These are phyloP conservation scores for Periconia sp. DNA, from an alignment of 2,329 filamentous ascomycete genomes.

Conservation along the genomic window DNA sequence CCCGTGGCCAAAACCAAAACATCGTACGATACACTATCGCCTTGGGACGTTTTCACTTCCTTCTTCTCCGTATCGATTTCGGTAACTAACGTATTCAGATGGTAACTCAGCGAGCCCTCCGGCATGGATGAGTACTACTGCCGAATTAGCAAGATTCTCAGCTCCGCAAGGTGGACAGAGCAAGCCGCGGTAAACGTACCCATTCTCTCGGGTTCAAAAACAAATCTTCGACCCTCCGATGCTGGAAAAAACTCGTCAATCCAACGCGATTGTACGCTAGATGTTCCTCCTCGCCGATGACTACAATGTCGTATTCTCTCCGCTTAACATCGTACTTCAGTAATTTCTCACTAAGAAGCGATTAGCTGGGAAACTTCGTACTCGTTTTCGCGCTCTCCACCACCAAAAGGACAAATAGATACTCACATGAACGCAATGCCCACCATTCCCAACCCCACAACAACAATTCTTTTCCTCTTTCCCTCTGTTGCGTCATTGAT, in stretches of 20 bases:
- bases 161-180: not conserved
- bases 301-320: slow-evolving; percentile 76
- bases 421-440: slow-evolving; percentile 84
- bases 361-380: slow-evolving; percentile 4
- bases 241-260: slow-evolving; percentile 84
- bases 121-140: slow-evolving; percentile 66
- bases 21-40: slow-evolving; percentile 72
- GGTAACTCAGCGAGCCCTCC: slow-evolving; percentile 70
- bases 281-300: slow-evolving; percentile 86
- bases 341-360: slow-evolving; percentile 71
- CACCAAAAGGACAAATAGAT: not conserved
- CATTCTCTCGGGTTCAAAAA: slow-evolving; percentile 85
- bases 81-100: slow-evolving; percentile 74
- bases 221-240: slow-evolving; percentile 81
- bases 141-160: slow-evolving; percentile 3
- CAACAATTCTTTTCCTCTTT: slow-evolving; percentile 68
- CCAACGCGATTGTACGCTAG: slow-evolving; percentile 91
- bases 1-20: slow-evolving; percentile 82
- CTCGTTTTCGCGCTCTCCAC: not conserved
- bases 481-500: slow-evolving; percentile 23
- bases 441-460: slow-evolving; percentile 91
- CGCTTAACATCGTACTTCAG: slow-evolving; percentile 78
- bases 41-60: slow-evolving; percentile 69
- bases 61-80: slow-evolving; percentile 66
- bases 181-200: slow-evolving; percentile 49